Base-by-base conservation (phyloP, 108 stramenopile genomes). In the Stephanodiscus minutulus region DNA sequence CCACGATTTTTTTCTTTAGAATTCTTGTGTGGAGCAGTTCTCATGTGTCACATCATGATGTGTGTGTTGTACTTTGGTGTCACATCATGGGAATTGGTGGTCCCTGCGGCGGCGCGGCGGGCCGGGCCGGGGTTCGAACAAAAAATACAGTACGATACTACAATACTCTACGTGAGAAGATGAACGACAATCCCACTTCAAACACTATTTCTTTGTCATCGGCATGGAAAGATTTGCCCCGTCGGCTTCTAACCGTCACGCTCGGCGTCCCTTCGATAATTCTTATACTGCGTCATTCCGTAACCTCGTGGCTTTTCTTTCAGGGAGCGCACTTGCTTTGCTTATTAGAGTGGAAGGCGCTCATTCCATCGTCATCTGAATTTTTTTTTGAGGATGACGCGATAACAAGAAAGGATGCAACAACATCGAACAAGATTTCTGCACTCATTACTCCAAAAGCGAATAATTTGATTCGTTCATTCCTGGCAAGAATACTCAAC, bases 261-360 rank as follows among this genome's bases (percentile, higher is more conserved):
- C 66, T 93, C 50, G 92, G 92, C 28, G 83, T 90, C 70, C 92
- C 92, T 5, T 65, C 85, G 6, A 64, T 91, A 6, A 86, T 84
- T 61, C 62, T 70, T 0, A 64, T 86, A 13, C 63, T 89, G 35
- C 77, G 82, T 12, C 18, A 79, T 43, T 37, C 73, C 21, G 39
- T 58, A 0, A 70, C 76, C 24, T 76, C 88, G 1, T 68, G 67
- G 59, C 25, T 93, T 7, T 91, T 91, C 64, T 91, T 93, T 54
- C 72, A 83, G 41, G 88, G 85, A 35, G 65, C 72, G 37, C 87
- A 85, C 67, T 18, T 81, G n/a, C 18, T 84, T 7, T 81, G 80
- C 47, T 67, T 74, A 29, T 35, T 82, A 7, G 87, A 88, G 64
- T 88, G 87, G 87, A 54, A 49, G 28, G 31, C 60, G 49, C 66